Percentiles rank a stretch among this genome's conserved stretches.
phyloP scores from a whole-genome alignment of 2,329 filamentous ascomycete species.

The Chaetomiaceae sp. region DNA sequence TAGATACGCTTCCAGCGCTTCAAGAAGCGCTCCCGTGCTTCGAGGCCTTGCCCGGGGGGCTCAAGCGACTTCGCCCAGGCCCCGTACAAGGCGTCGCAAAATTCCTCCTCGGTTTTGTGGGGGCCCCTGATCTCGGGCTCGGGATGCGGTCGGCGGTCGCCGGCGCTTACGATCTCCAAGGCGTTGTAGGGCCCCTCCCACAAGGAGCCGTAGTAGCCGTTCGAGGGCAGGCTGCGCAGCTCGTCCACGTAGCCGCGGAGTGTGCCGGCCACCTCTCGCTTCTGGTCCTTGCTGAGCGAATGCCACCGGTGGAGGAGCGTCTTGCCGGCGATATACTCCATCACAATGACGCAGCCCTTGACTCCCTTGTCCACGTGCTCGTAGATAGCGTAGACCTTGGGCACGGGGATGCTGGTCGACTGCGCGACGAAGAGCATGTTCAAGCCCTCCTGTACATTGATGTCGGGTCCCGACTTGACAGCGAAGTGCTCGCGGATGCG shows the following conservation, averaged over 20 bases:
- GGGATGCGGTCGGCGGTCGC: not conserved
- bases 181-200: not conserved
- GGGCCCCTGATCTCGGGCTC: not conserved
- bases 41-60: too few species aligned
- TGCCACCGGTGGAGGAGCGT: not conserved
- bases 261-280: not conserved
- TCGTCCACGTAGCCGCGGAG: not conserved
- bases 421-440: conserved; percentile 8
- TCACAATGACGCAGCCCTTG: not conserved
- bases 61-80: too few species aligned
- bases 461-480: not conserved
- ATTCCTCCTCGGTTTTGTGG: conserved; percentile 8
- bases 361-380: not conserved
- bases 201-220: conserved; percentile 2
- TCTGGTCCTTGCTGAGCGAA: not conserved
- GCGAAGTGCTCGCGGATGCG: not conserved
- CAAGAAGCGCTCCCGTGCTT: not conserved
- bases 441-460: not conserved
- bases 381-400: conserved; percentile 5
- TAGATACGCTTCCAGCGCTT: not conserved
- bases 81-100: not conserved
- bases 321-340: conserved; percentile 1
- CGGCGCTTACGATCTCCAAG: too few species aligned
- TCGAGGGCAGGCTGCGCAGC: conserved; percentile 4
- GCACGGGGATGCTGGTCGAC: not conserved